Evolutionary conservation across 2,329 filamentous ascomycete genomes (phyloP).

Genomic region (Chaetomium sp.): DNA sequence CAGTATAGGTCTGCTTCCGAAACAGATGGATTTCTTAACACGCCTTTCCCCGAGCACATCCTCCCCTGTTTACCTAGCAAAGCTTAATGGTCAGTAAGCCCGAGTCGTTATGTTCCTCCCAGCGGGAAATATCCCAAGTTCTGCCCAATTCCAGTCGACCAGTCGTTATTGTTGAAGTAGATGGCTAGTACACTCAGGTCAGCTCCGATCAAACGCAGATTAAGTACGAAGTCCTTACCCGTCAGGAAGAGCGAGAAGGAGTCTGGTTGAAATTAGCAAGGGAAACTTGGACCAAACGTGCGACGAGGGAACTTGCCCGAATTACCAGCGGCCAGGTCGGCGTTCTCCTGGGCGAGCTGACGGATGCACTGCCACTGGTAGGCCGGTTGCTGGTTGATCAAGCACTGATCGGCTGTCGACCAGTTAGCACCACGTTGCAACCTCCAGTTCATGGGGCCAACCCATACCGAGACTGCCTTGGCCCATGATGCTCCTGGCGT

Average conservation of each 20-base stretch:
- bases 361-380: conserved; percentile 2
- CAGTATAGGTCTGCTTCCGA: too few relatives aligned
- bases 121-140: neutral
- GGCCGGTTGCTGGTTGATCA: neutral
- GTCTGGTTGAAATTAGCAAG: neutral
- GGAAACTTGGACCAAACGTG: neutral
- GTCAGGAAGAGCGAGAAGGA: conserved; percentile 1
- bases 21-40: neutral
- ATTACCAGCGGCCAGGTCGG: neutral
- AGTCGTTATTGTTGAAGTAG: neutral
- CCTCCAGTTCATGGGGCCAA: neutral
- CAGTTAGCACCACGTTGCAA: neutral
- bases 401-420: neutral
- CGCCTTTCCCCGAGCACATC: neutral
- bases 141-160: neutral
- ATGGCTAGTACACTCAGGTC: neutral
- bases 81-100: neutral
- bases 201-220: neutral
- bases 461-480: neutral
- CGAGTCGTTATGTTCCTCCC: neutral
- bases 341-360: neutral
- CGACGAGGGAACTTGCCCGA: neutral
- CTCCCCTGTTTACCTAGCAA: neutral
- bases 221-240: neutral
- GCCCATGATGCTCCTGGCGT: neutral